Conservation (phyloP, 176 grass and related monocot species). For the Puya raimondii region DNA sequence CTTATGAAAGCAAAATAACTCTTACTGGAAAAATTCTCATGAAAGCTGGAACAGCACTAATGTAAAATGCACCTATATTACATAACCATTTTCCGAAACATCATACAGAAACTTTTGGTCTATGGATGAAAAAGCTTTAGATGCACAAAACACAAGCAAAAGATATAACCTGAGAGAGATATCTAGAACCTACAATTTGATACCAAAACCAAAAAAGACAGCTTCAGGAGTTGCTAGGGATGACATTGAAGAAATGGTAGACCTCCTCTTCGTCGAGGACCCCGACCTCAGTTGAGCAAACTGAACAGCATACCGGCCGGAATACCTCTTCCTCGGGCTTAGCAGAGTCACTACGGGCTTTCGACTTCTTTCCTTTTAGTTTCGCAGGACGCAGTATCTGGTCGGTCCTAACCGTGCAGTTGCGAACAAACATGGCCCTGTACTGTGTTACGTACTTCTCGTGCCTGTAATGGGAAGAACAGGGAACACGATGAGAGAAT, state of each 20-base stretch:
- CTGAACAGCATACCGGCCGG: slow-evolving; percentile 62
- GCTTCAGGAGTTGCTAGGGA: slow-evolving; percentile 68
- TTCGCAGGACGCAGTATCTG: slow-evolving; percentile 64
- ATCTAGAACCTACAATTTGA: neutral
- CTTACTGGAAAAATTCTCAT: no score
- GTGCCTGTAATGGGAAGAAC: slow-evolving; percentile 39
- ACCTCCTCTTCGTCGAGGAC: slow-evolving; percentile 81
- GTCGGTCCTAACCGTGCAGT: slow-evolving; percentile 72
- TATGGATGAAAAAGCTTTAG: neutral
- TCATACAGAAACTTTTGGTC: neutral
- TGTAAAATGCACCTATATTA: no score
- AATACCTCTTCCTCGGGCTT: slow-evolving; percentile 29
- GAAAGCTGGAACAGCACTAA: neutral
- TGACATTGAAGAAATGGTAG: slow-evolving; percentile 96
- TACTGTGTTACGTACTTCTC: slow-evolving; percentile 87
- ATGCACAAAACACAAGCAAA: neutral
- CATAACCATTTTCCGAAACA: no score
- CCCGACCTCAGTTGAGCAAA: slow-evolving; percentile 88
- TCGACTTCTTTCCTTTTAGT: slow-evolving; percentile 37
- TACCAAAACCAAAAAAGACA: neutral
- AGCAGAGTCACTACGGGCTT: slow-evolving; percentile 23
- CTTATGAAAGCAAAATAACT: no score
- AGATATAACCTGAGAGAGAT: neutral
- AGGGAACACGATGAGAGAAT: neutral
- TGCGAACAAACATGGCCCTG: slow-evolving; percentile 78